Evolutionary conservation across 2,329 filamentous ascomycete species (phyloP).

Genomic region (Exophiala calicioides): DNA sequence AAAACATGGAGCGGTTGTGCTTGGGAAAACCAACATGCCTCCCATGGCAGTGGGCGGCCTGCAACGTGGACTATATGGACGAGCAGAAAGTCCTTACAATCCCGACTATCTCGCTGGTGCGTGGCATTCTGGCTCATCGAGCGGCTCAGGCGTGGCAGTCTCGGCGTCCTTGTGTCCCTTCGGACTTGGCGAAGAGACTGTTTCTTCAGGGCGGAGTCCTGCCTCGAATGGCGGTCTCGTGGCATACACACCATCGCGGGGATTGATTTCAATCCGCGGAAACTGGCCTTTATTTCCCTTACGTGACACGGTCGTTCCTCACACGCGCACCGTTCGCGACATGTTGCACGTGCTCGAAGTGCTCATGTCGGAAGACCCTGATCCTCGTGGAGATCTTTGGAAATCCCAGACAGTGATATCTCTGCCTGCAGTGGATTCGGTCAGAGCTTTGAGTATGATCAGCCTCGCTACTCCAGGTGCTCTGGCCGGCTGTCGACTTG

Average conservation of each 20-base stretch:
- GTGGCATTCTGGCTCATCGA: slow-evolving; percentile 55
- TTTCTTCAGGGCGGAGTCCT: slow-evolving; percentile 55
- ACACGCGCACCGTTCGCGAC: slow-evolving; percentile 50
- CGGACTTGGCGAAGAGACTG: slow-evolving; percentile 54
- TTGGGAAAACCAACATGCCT: slow-evolving; percentile 43
- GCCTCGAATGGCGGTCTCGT: slow-evolving; percentile 57
- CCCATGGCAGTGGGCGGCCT: slow-evolving; percentile 61
- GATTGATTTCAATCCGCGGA: slow-evolving; percentile 52
- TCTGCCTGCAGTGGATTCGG: slow-evolving; percentile 30
- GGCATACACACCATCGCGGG: slow-evolving; percentile 55
- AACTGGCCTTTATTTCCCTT: slow-evolving; percentile 56
- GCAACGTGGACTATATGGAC: slow-evolving; percentile 58
- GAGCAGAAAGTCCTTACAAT: slow-evolving; percentile 60
- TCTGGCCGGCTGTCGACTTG: slow-evolving; percentile 34
- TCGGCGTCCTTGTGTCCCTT: slow-evolving; percentile 53
- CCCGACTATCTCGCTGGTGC: slow-evolving; percentile 51
- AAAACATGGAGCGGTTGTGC: slow-evolving; percentile 34
- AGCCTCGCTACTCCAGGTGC: not conserved
- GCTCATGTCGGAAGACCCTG: slow-evolving; percentile 19
- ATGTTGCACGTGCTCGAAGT: slow-evolving; percentile 41
- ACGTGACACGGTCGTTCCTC: slow-evolving; percentile 54
- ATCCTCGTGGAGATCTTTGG: slow-evolving; percentile 23
- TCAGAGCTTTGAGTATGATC: not conserved
- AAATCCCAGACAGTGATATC: slow-evolving; percentile 12
- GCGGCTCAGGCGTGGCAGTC: slow-evolving; percentile 55